Conservation (phyloP, 73 alveolate genomes). For the Tetrahymena malaccensis region DNA sequence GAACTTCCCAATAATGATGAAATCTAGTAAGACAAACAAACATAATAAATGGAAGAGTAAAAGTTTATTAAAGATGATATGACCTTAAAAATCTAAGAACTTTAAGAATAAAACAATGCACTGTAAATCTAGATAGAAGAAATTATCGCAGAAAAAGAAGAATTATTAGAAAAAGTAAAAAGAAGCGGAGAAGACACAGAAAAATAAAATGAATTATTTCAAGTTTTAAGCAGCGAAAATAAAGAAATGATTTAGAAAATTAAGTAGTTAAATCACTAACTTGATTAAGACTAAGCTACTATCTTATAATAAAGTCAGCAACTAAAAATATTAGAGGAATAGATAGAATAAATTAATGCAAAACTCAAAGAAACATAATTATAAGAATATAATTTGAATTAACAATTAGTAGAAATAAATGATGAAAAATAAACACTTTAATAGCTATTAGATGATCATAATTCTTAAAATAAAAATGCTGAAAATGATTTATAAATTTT, state of each 20-base stretch:
- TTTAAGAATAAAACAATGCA: background rate
- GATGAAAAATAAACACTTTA: background rate
- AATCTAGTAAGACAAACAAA: background rate
- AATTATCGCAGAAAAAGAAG: background rate
- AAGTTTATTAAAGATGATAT: background rate
- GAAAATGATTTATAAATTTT: no score
- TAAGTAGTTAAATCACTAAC: no score
- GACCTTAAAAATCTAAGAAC: background rate
- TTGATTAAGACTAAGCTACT: no score
- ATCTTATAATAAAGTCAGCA: no score
- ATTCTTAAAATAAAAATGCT: background rate
- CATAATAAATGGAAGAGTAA: background rate
- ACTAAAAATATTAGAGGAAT: background rate
- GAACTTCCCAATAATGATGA: background rate
- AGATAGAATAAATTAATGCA: background rate
- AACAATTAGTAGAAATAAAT: background rate
- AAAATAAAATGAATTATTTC: background rate
- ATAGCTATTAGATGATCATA: background rate
- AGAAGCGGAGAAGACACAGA: background rate
- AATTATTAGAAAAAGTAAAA: background rate
- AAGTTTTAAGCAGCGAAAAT: no score
- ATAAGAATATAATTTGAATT: background rate
- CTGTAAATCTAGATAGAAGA: background rate
- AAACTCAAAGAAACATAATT: background rate
- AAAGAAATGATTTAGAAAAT: background rate